Percentiles rank a stretch among this genome's conserved stretches.
Conservation (phyloP, 2,329 filamentous ascomycete species). For the Pyrenophora teres region DNA sequence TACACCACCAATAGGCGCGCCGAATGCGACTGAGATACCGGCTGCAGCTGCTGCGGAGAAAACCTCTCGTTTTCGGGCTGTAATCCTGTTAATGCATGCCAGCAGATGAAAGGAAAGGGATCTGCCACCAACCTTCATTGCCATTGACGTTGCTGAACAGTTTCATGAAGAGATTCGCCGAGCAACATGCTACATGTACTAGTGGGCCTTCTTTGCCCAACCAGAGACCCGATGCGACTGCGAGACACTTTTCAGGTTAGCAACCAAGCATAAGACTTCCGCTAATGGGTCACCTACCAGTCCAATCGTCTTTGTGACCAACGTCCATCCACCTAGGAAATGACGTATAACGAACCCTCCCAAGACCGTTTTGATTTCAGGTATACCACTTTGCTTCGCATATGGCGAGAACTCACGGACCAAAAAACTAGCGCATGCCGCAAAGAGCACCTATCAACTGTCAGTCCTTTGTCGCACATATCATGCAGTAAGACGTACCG, state of each 20-base stretch:
- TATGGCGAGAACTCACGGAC: slow-evolving; percentile 85
- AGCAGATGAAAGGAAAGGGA: too few species aligned
- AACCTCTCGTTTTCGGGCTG: slow-evolving; percentile 89
- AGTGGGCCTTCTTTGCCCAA: slow-evolving; percentile 93
- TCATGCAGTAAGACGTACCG: slow-evolving; percentile 59
- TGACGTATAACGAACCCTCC: slow-evolving; percentile 90
- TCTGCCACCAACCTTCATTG: slow-evolving; percentile 72
- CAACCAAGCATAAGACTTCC: slow-evolving; percentile 13
- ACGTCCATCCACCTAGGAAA: slow-evolving; percentile 86
- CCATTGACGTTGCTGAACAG: slow-evolving; percentile 77
- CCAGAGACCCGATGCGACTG: slow-evolving; percentile 94
- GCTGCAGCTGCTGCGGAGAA: slow-evolving; percentile 90
- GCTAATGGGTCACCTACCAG: slow-evolving; percentile 61
- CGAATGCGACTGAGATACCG: slow-evolving; percentile 92
- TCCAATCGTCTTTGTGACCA: slow-evolving; percentile 87
- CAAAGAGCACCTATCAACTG: slow-evolving; percentile 69
- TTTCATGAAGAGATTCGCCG: slow-evolving; percentile 92
- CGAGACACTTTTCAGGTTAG: slow-evolving; percentile 68
- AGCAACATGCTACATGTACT: slow-evolving; percentile 96
- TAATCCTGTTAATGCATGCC: slow-evolving; percentile 23
- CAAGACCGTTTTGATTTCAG: slow-evolving; percentile 95
- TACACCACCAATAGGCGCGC: slow-evolving; percentile 90
- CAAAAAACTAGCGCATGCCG: slow-evolving; percentile 74
- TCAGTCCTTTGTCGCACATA: slow-evolving; percentile 14
- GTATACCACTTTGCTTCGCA: slow-evolving; percentile 93